These are phyloP conservation scores for Xylona heveae DNA, from an alignment of 495 filamentous ascomycete genomes.

Conservation along the genomic window DNA sequence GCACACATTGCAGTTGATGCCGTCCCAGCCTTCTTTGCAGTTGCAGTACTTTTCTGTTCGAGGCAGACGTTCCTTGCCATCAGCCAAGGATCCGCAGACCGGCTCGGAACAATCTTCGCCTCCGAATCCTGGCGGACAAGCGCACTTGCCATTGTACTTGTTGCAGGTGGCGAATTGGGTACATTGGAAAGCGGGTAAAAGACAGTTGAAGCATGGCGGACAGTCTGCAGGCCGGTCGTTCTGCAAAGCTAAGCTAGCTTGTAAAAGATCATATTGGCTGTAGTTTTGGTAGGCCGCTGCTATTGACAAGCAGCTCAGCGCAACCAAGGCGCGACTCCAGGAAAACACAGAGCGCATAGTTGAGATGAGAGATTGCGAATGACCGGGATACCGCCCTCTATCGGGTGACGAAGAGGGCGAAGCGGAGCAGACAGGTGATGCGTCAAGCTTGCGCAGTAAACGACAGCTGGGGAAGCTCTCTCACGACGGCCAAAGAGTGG, in stretches of 20 bases:
- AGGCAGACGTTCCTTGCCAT: slow-evolving; percentile 49
- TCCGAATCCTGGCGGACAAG: slow-evolving; percentile 78
- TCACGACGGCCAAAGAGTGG: too few relatives aligned
- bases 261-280: slow-evolving; percentile 26
- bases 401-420: too few relatives aligned
- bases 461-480: too few relatives aligned
- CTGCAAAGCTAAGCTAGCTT: slow-evolving; percentile 26
- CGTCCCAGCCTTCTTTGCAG: slow-evolving; percentile 89
- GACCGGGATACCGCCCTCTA: too few relatives aligned
- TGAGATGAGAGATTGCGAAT: too few relatives aligned
- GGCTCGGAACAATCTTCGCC: slow-evolving; percentile 81
- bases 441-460: too few relatives aligned
- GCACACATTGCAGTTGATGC: slow-evolving; percentile 98
- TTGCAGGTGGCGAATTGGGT: slow-evolving; percentile 75
- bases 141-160: slow-evolving; percentile 71
- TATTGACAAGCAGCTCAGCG: too few relatives aligned
- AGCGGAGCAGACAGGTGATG: too few relatives aligned
- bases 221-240: slow-evolving; percentile 34
- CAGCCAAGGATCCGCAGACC: slow-evolving; percentile 71
- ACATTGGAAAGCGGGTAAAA: slow-evolving; percentile 76
- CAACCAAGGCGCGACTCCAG: too few relatives aligned
- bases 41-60: slow-evolving; percentile 40
- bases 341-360: too few relatives aligned
- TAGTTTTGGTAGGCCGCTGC: slow-evolving; percentile 8
- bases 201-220: slow-evolving; percentile 83